Evolutionary conservation across 2,329 filamentous ascomycete species (phyloP), one percentile per base, ranked within the genome.

Genomic region (Dissoconium aciculare): DNA sequence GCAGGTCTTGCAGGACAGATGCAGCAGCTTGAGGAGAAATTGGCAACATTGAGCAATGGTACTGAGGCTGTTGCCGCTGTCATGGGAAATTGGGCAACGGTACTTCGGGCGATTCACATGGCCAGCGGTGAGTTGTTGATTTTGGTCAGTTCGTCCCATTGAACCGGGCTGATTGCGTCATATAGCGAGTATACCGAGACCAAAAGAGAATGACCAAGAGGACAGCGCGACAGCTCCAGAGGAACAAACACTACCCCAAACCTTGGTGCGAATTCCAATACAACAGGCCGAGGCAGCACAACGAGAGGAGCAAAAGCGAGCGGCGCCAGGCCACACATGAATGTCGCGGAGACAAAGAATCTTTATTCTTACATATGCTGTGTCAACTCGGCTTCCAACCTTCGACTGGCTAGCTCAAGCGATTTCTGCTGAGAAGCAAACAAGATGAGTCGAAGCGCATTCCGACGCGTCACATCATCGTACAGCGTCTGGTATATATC

Each of bases 21-120:
- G 79, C 76, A 85, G 51, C 72, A 74, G 37, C 56, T 91, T 31
- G 78, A 85, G 46, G 70, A 78, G 49, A 87, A 84, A 54, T 60
- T 91, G 5, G 64, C 67, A 10, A 91, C 81, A 0, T 56, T 91
- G 15, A 80, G 78, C 1, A 74, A 84, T 45, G 82, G 82, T 10
- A 89, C 82, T 16, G 79, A 89, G 68, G 80, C 78, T 37, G 82
- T 91, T 47, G 81, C 82, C 23, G 69, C 76, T n/a, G 81, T 91
- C 13, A 63, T 91, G 51, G 71, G 76, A 31, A 91, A 89, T 53
- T 91, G 82, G 82, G 78, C 85, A 54, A 85, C 82, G 45, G 81
- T 91, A 41, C 65, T 91, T 37, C 67, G 78, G 41, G 80, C 80
- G 25, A 85, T 91, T 49, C 78, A 78, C 49, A 85, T 89, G 78